phyloP scores from a whole-genome alignment of 345 rosid genomes.

The Ceriops decandra region DNA sequence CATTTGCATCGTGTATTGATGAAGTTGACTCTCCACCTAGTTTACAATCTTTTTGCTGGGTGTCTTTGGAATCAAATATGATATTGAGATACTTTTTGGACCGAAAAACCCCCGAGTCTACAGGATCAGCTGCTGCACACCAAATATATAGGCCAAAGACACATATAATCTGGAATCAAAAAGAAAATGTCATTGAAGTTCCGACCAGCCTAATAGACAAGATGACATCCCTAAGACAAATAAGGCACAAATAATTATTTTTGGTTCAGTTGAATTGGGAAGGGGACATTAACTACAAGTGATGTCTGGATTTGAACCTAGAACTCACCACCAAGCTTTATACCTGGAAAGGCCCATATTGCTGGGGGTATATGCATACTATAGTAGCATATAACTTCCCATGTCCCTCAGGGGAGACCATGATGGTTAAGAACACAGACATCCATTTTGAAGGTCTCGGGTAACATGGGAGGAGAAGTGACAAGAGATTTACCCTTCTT shows the following conservation, averaged over 20 bases:
- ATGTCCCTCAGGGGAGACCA: not conserved
- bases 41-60: constrained; percentile 48
- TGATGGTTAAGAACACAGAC: too few relatives aligned
- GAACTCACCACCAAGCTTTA: too few relatives aligned
- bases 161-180: constrained; percentile 49
- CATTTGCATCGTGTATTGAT: constrained; percentile 44
- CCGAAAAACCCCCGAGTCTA: constrained; percentile 70
- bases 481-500: too few relatives aligned
- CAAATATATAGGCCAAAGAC: constrained; percentile 73
- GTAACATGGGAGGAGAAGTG: too few relatives aligned
- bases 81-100: constrained; percentile 74
- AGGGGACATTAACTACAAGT: too few relatives aligned
- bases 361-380: not conserved
- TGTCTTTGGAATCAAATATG: constrained; percentile 45
- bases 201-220: not conserved
- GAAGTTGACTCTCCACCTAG: constrained; percentile 59
- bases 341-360: too few relatives aligned
- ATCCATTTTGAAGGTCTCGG: too few relatives aligned
- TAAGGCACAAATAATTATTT: not conserved
- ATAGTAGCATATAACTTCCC: not conserved
- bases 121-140: constrained; percentile 93
- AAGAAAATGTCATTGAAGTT: not conserved
- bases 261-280: too few relatives aligned
- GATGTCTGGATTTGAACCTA: too few relatives aligned
- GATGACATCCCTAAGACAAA: not conserved